Evolutionary conservation across 495 filamentous ascomycete species (phyloP), one percentile per base, ranked within the genome.

Genomic region (Aspergillus ostianus): DNA sequence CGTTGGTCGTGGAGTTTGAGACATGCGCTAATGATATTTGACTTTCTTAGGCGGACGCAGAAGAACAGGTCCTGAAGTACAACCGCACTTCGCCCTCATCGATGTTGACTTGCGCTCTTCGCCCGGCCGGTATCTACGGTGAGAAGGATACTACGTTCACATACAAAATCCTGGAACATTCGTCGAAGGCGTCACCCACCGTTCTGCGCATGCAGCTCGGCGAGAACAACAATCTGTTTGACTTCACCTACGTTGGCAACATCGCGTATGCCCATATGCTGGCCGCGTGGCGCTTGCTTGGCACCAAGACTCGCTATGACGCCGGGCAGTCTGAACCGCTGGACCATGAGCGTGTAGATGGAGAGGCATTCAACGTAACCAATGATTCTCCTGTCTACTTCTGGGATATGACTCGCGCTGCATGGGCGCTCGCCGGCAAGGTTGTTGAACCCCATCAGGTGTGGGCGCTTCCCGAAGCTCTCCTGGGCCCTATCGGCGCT

Each of bases 361-460:
- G 94, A 45, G 92, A 98, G 72, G 89, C 89, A 21, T 98, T 98
- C 83, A 84, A 97, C 71, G 87, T 98, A 73, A 98, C 94, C 59
- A 98, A 98, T 72, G 93, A 90, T 67, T 79, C 82, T 55, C 94
- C 94, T 0, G 80, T 96, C 21, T 96, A 96, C 69, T 98, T 98
- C 81, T 98, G 93, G 93, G 95, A 98, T 69, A 89, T 93, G 66
- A 82, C 86, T 41, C 87, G 90, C 45, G 81, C 84, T 45, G 82
- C 93, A 30, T 98, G 92, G 92, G 82, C 79, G 6, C 78, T 85
- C n/a, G 85, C 84, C 13, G 86, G 86, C 44, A 82, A 82, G n/a
- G 72, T 80, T 36, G 77, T 84, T 47, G 83, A 87, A 50, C 82
- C 86, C n/a, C 69, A 85, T 26, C 71, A 89, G 70, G 85, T 92